A percentile compares a stretch with the other conserved stretches of the same genome.
phyloP scores from a whole-genome alignment of 2,329 filamentous ascomycete species.

The Penicillium occitanis region DNA sequence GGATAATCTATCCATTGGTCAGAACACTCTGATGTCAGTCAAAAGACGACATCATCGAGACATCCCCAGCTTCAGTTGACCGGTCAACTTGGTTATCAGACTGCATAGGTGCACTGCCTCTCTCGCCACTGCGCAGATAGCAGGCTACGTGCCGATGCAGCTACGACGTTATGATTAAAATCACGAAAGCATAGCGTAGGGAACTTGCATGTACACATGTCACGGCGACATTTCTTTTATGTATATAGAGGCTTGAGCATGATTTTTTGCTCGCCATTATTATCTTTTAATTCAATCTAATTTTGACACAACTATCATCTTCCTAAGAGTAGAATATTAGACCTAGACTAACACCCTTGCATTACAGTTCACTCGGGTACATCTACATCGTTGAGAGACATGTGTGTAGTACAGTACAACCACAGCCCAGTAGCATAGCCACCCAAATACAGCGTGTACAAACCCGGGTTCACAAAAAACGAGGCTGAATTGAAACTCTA shows the following conservation, averaged over 20 bases:
- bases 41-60: conserved; percentile 9
- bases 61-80: background rate
- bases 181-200: background rate
- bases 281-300: background rate
- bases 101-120: conserved; percentile 10
- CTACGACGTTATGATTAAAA: conserved; percentile 11
- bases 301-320: background rate
- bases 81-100: background rate
- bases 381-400: background rate
- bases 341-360: background rate
- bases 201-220: conserved; percentile 8
- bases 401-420: background rate
- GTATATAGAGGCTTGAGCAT: conserved; percentile 11
- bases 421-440: background rate
- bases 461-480: background rate
- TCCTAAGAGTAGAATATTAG: background rate
- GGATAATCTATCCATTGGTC: background rate
- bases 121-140: background rate
- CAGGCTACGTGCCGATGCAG: background rate
- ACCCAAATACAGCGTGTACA: background rate
- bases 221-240: conserved; percentile 1
- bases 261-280: background rate
- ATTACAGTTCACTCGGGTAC: background rate
- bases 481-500: background rate
- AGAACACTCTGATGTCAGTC: conserved; percentile 8